A percentile compares a stretch with the other conserved stretches of the same genome.
Evolutionary conservation across 2,329 filamentous ascomycete genomes (phyloP).

Genomic region (Fusarium siculi): DNA sequence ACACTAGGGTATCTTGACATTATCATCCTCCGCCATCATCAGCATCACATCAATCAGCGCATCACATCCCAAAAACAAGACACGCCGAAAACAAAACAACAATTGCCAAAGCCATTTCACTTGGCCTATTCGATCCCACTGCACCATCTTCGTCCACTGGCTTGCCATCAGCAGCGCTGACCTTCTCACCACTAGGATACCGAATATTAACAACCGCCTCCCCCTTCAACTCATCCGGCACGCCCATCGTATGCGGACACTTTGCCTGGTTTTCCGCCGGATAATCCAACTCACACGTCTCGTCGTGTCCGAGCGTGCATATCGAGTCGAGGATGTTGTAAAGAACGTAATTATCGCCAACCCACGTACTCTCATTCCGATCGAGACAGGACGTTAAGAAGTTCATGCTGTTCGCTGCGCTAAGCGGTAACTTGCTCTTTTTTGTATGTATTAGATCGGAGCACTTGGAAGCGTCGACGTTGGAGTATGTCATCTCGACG

Average conservation of each 20-base stretch:
- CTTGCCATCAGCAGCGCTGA: conserved; percentile 48
- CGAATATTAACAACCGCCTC: conserved; percentile 59
- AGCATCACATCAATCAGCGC: neutral
- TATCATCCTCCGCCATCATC: neutral
- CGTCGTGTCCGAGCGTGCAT: conserved; percentile 59
- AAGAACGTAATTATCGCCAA: conserved; percentile 58
- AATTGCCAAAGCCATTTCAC: conserved; percentile 17
- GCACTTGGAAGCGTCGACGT: conserved; percentile 59
- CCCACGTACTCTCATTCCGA: conserved; percentile 54
- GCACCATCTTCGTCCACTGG: conserved; percentile 20
- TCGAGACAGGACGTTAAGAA: conserved; percentile 59
- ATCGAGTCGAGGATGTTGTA: conserved; percentile 63
- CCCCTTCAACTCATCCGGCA: conserved; percentile 48
- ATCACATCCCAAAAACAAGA: conserved; percentile 15
- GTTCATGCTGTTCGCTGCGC: conserved; percentile 64
- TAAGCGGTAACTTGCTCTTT: conserved; percentile 53
- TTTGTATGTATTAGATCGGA: conserved; percentile 58
- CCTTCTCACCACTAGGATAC: conserved; percentile 57
- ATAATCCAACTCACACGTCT: conserved; percentile 58
- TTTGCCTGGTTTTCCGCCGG: conserved; percentile 56
- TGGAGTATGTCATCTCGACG: conserved; percentile 58
- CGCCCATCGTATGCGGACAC: conserved; percentile 56
- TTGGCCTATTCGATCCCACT: neutral
- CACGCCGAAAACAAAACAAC: conserved; percentile 27
- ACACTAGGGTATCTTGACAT: conserved; percentile 39